Evolutionary conservation across 2,329 filamentous ascomycete genomes (phyloP).

Genomic region (Penicillium rolfsii): DNA sequence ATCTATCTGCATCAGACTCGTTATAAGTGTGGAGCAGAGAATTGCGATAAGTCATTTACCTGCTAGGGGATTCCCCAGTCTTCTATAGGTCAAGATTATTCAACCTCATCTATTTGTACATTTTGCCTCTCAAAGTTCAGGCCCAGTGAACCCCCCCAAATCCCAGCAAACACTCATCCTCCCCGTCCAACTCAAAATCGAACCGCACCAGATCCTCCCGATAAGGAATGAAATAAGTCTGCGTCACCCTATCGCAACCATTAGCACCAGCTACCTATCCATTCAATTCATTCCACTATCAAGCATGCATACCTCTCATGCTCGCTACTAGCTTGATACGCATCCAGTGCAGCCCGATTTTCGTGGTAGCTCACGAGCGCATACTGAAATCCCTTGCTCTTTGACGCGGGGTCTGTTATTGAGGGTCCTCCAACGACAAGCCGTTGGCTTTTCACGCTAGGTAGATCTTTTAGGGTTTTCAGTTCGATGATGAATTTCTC

Average conservation of each 20-base stretch:
- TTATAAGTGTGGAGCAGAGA: conserved; percentile 9
- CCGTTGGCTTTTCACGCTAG: conserved; percentile 54
- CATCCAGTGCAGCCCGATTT: conserved; percentile 50
- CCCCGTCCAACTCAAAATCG: conserved; percentile 53
- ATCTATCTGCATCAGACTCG: background rate
- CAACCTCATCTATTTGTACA: background rate
- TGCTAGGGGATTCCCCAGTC: background rate
- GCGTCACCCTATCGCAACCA: conserved; percentile 51
- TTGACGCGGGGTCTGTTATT: conserved; percentile 55
- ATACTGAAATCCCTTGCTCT: conserved; percentile 58
- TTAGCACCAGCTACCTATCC: background rate
- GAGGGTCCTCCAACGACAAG: conserved; percentile 59
- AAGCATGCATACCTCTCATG: conserved; percentile 50
- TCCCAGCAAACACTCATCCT: conserved; percentile 38
- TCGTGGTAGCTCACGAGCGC: conserved; percentile 58
- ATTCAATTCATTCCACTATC: background rate
- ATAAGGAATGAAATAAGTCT: conserved; percentile 56
- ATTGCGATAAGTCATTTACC: background rate
- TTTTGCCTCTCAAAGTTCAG: background rate
- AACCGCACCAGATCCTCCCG: conserved; percentile 58
- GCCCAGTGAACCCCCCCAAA: conserved; percentile 6
- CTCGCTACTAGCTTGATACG: conserved; percentile 58
- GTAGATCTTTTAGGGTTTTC: conserved; percentile 53
- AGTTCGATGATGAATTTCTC: conserved; percentile 53
- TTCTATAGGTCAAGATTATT: background rate